phyloP scores from a whole-genome alignment of 2,329 filamentous ascomycete species.

The Paecilomyces niveus region DNA sequence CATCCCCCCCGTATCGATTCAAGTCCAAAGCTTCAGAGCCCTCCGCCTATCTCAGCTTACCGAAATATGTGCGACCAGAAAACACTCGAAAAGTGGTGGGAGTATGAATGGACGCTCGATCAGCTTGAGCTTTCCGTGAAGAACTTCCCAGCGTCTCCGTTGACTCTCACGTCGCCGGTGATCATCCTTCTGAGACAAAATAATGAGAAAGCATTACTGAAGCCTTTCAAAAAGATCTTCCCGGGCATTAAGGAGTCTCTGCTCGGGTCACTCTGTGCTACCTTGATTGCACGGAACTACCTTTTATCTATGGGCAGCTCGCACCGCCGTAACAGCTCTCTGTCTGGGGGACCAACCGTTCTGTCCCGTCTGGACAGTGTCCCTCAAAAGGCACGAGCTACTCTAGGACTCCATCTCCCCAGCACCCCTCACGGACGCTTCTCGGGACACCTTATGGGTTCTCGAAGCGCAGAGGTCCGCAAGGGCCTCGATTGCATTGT shows the following conservation, averaged over 20 bases:
- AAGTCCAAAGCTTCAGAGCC: slow-evolving; percentile 9
- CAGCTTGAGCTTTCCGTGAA: slow-evolving; percentile 31
- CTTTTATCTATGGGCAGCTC: slow-evolving; percentile 22
- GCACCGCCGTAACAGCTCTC: slow-evolving; percentile 15
- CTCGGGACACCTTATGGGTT: slow-evolving; percentile 22
- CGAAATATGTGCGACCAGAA: slow-evolving; percentile 17
- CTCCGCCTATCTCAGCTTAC: slow-evolving; percentile 12
- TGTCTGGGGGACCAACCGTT: slow-evolving; percentile 8
- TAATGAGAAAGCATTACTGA: slow-evolving; percentile 26
- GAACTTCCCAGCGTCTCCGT: slow-evolving; percentile 26
- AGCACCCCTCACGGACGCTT: slow-evolving; percentile 16
- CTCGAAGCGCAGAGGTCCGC: slow-evolving; percentile 23
- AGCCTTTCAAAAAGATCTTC: slow-evolving; percentile 30
- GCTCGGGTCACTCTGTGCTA: slow-evolving; percentile 30
- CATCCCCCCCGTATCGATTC: slow-evolving; percentile 1
- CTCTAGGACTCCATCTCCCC: slow-evolving; percentile 23
- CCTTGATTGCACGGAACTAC: slow-evolving; percentile 31
- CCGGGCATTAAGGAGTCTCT: slow-evolving; percentile 24
- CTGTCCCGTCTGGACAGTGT: slow-evolving; percentile 22
- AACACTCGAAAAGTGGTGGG: slow-evolving; percentile 25
- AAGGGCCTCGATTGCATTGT: slow-evolving; percentile 26
- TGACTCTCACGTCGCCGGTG: slow-evolving; percentile 31
- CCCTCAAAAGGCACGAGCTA: slow-evolving; percentile 26
- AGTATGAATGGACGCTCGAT: slow-evolving; percentile 33
- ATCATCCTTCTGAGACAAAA: slow-evolving; percentile 31